Evolutionary conservation across 2,329 filamentous ascomycete genomes (phyloP).

Genomic region (Stagonosporopsis vannaccii): DNA sequence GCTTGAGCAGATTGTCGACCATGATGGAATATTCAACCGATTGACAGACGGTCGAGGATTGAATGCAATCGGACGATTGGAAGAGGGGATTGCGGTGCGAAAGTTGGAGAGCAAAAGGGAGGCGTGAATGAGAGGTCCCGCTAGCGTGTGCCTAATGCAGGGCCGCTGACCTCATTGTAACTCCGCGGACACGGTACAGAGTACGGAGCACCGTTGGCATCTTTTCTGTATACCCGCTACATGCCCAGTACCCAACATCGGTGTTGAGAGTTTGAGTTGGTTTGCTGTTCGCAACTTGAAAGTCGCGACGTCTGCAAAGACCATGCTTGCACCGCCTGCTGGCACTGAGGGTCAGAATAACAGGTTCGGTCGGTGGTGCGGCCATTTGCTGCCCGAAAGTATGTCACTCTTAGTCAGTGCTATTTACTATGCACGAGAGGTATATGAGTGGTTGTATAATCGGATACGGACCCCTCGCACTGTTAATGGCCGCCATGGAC

Average conservation of each 20-base stretch:
- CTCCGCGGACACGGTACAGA: neutral
- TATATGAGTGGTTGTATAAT: neutral
- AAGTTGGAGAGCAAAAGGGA: neutral
- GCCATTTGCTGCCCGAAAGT: neutral
- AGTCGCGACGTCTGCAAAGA: neutral
- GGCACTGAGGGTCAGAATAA: neutral
- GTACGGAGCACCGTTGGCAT: neutral
- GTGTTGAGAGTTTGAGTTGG: too few relatives aligned
- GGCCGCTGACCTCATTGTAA: slow-evolving; percentile 11
- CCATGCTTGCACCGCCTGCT: neutral
- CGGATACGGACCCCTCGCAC: neutral
- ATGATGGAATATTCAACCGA: neutral
- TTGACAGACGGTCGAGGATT: neutral
- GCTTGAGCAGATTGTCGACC: slow-evolving; percentile 14
- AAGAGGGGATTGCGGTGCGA: neutral
- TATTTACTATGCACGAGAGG: too few relatives aligned
- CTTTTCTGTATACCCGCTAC: neutral
- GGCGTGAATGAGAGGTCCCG: neutral
- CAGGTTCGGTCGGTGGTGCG: neutral
- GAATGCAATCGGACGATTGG: neutral
- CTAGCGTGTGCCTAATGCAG: slow-evolving; percentile 4
- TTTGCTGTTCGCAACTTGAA: too few relatives aligned
- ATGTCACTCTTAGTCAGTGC: too few relatives aligned
- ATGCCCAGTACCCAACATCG: too few relatives aligned
- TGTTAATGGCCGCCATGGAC: too few relatives aligned